Evolutionary conservation across 2,329 filamentous ascomycete genomes (phyloP), one percentile per base, ranked within the genome.

Genomic region (Ophiostoma himal-ulmi): DNA sequence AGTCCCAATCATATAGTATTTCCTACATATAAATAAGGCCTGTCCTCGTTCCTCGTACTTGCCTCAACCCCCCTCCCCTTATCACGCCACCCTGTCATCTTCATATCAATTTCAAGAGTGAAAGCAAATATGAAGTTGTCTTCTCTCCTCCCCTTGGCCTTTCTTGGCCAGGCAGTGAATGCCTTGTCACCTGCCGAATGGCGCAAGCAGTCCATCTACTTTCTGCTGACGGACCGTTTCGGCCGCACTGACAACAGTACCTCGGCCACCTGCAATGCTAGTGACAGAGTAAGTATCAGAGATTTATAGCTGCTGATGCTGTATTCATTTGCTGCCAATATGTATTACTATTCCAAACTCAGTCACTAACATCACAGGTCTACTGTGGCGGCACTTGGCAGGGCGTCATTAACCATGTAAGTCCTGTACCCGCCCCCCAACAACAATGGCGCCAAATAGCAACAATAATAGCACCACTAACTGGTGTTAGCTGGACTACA

Each of bases 331-430:
- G 44, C 44, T 20, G 44, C 44, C 44, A 48, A 48, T 48, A 48
- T 48, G 7, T 48, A 48, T 17, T 48, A 48, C 44, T 48, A 48
- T 48, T 6, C 44, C 5, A 20, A 48, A 8, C 7, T 7, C 17
- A 48, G 44, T 48, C 10, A 65, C 62, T 65, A 22, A 65, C 62
- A 39, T 20, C 8, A 5, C 10, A 65, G 62, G 36, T 22, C 36
- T 89, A 88, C 77, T 90, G 88, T 73, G 86, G 86, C 57, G 88
- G 88, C 20, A 86, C 84, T 0, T 90, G 85, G 75, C 77, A 80
- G 69, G 88, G 88, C 7, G 81, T 90, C 39, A 81, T 84, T 73
- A 82, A 84, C 72, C 82, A 86, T 20, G 69, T 70, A 54, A 10
- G 44, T 65, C 26, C 30, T 48, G 30, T 30, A 30, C 44, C 44